Evolutionary conservation across 1,284 basidiomycete genomes (phyloP), one percentile per base, ranked within the genome.

Genomic region (Neonothopanus nambi): DNA sequence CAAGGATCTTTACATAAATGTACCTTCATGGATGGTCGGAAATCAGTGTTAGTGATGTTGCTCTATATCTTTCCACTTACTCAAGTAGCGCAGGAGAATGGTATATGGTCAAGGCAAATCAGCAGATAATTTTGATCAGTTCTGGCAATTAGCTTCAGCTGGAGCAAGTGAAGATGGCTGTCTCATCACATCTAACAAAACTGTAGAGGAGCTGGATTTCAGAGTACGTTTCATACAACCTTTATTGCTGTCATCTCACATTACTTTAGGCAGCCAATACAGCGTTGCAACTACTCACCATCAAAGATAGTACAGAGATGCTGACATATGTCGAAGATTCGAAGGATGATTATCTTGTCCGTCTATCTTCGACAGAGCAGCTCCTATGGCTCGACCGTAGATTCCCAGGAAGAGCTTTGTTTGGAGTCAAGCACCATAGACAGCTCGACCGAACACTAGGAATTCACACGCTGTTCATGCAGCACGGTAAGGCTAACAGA

Each of bases 371-470:
- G 0, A 90, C 85, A 0, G 71, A 68, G 2, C 75, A 85, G 43
- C 62, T 91, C 18, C 55, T 85, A 13, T 91, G 87, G 87, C 63
- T 90, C 26, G 89, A 91, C 60, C 69, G 75, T 37, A 78, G 88
- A 28, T 78, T 74, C 61, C 65, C 77, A 12, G 64, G 63, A 20
- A 79, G 70, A 54, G 85, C 88, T 15, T 60, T 91, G 2, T 60
- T 91, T 9, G 78, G 76, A 6, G 78, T 80, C 60, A 80, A 75
- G 55, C 89, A 91, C 64, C 69, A 75, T 46, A 74, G 87, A n/a
- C 69, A 76, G 38, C 77, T 71, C 43, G 87, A 91, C 63, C 76
- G 80, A 18, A 79, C 78, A 2, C 72, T 91, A 15, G 67, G 69
- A 46, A 63, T 73, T 0, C 60, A 68, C 2, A 82, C 76, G 4